Conservation (phyloP, 2,329 filamentous ascomycete species). For the Balansia obtecta region DNA sequence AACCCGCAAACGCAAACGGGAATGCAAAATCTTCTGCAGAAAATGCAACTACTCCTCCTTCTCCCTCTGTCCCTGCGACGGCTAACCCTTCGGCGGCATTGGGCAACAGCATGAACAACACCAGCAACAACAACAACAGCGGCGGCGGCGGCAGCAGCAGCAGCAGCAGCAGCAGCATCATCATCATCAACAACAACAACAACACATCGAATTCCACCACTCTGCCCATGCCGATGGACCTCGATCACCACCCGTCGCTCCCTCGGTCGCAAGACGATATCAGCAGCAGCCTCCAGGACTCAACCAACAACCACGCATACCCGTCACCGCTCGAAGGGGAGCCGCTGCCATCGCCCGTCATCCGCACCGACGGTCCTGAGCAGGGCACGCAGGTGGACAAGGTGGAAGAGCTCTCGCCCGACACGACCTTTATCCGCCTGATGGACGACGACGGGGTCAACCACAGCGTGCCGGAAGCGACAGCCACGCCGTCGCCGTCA, state of each 20-base stretch:
- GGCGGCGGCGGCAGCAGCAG: too few species aligned
- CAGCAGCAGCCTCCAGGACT: constrained; percentile 20
- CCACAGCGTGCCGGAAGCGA: constrained; percentile 18
- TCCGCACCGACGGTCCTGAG: constrained; percentile 49
- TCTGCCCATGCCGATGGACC: constrained; percentile 42
- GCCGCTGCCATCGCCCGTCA: constrained; percentile 36
- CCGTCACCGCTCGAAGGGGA: constrained; percentile 51
- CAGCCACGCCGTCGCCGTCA: constrained; percentile 22
- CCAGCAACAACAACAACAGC: too few species aligned
- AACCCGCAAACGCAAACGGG: not conserved
- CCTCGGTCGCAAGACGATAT: constrained; percentile 10
- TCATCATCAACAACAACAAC: too few species aligned
- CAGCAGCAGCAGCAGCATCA: too few species aligned
- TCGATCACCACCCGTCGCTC: constrained; percentile 32
- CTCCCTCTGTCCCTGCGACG: too few species aligned
- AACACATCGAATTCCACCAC: constrained; percentile 23
- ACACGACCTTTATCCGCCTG: constrained; percentile 50
- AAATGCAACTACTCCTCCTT: not conserved
- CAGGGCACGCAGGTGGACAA: constrained; percentile 54
- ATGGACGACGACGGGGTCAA: constrained; percentile 28
- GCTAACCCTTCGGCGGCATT: too few species aligned
- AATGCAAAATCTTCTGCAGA: constrained; percentile 25
- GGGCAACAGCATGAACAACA: constrained; percentile 22
- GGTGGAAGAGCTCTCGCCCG: constrained; percentile 44
- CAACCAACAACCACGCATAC: constrained; percentile 42